A percentile compares a stretch with the other conserved stretches of the same genome.
Conservation (phyloP, 2,329 filamentous ascomycete genomes). For the Plectosphaerella cucumerina region DNA sequence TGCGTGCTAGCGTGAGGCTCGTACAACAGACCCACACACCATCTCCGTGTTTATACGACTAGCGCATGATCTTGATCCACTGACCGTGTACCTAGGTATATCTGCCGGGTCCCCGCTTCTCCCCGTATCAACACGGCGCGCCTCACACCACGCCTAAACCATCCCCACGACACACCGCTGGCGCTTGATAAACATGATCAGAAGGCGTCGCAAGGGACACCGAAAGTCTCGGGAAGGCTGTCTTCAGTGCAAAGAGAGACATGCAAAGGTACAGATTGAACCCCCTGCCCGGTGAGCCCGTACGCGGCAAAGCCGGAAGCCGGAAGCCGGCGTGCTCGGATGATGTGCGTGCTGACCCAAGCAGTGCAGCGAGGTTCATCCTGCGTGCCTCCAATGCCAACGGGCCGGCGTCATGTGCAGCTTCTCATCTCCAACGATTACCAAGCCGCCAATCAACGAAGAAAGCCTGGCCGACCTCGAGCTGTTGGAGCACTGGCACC, state of each 20-base stretch:
- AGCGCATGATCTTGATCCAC: neutral
- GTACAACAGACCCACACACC: neutral
- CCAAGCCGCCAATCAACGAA: neutral
- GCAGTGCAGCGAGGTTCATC: conserved; percentile 4
- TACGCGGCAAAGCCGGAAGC: too few species aligned
- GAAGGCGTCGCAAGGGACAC: neutral
- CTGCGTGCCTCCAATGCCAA: neutral
- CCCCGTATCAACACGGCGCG: neutral
- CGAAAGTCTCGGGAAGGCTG: conserved; percentile 3
- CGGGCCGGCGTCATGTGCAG: neutral
- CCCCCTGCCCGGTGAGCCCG: neutral
- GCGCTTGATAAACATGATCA: neutral
- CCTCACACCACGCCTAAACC: neutral
- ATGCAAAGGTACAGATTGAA: neutral
- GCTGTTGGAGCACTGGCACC: conserved; percentile 2
- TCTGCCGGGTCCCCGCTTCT: neutral
- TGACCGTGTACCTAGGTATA: neutral
- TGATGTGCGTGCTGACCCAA: neutral
- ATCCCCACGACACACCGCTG: neutral
- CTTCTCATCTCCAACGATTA: neutral
- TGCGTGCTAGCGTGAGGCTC: too few species aligned
- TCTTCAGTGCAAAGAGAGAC: conserved; percentile 2
- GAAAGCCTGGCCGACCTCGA: conserved; percentile 3
- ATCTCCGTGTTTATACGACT: neutral
- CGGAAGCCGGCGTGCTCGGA: too few species aligned